These are phyloP conservation scores for Solanum rostratum DNA, from an alignment of 257 asterid genomes.

Conservation along the genomic window DNA sequence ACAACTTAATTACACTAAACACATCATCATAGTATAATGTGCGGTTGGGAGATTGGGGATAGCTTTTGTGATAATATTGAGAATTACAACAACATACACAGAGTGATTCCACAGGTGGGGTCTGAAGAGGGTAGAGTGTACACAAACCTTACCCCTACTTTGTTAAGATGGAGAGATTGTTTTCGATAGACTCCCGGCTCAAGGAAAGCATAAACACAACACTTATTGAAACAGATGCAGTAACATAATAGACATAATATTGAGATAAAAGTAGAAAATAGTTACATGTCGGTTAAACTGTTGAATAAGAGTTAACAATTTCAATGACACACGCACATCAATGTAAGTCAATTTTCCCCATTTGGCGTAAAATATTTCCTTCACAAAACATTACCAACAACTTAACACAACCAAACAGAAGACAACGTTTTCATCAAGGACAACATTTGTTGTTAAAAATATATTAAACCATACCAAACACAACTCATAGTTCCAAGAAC, in stretches of 20 bases:
- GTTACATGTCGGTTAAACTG: not conserved
- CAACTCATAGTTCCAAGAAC: not conserved
- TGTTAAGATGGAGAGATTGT: too few relatives aligned
- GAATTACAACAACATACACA: not conserved
- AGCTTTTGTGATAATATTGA: not conserved
- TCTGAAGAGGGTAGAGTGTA: too few relatives aligned
- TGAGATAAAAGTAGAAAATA: not conserved
- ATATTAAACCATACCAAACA: not conserved
- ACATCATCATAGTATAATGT: not conserved
- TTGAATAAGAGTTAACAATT: not conserved
- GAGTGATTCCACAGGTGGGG: too few relatives aligned
- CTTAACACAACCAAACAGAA: not conserved
- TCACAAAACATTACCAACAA: not conserved
- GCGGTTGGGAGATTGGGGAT: not conserved
- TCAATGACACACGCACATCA: not conserved
- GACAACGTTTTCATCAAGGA: not conserved
- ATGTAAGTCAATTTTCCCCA: not conserved
- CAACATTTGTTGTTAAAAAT: not conserved
- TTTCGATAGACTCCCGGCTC: too few relatives aligned
- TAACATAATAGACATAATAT: too few relatives aligned
- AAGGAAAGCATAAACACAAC: too few relatives aligned
- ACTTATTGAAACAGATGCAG: too few relatives aligned
- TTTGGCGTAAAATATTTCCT: not conserved
- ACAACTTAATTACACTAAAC: not conserved
- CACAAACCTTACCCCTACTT: too few relatives aligned